Evolutionary conservation across 805 yeast genomes (phyloP), one percentile per base, ranked within the genome.

Genomic region (Metschnikowia cubensis): DNA sequence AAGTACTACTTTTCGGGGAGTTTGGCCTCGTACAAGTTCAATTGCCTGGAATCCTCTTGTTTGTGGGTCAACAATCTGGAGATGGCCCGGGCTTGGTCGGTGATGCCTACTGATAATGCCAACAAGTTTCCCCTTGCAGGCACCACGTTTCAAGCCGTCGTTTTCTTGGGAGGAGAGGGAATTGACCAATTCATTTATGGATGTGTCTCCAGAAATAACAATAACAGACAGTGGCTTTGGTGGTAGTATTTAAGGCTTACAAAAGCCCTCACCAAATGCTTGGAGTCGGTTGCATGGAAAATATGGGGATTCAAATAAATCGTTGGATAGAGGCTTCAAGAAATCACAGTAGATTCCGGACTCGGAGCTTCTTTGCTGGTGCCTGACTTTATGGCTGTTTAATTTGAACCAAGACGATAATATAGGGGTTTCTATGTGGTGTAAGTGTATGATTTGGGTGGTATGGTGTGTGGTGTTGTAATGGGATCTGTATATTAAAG

Each of bases 121-220:
- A 89, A 71, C 1, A 96, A 90, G 63, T 91, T 91, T 0, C 96
- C 97, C 1, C 97, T 97, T 52, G 83, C 73, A 0, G 97, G 96
- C n/a, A 91, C 63, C 35, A 69, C 68, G 47, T 1, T 59, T 55
- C 6, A 71, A 34, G 2, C 25, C 17, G 35, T 57, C 42, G 6
- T 29, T 10, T 5, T 46, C 14, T 17, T 35, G 31, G 17, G 45
- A 11, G 54, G 60, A 25, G 77, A 62, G 17, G 65, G 71, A 42
- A 62, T 90, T 90, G 49, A 89, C 58, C 45, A 91, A 80, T 63
- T 91, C 97, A 45, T 79, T 81, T 4, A 89, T 70, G 1, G 95
- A 83, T 0, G 97, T 90, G 61, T 91, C 97, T 2, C 97, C 97
- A 35, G 95, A 85, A 7, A 91, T 65, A 34, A 90, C 68, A 2